Evolutionary conservation across 1,284 basidiomycete genomes (phyloP).

Genomic region (Exobasidium rhododendri): DNA sequence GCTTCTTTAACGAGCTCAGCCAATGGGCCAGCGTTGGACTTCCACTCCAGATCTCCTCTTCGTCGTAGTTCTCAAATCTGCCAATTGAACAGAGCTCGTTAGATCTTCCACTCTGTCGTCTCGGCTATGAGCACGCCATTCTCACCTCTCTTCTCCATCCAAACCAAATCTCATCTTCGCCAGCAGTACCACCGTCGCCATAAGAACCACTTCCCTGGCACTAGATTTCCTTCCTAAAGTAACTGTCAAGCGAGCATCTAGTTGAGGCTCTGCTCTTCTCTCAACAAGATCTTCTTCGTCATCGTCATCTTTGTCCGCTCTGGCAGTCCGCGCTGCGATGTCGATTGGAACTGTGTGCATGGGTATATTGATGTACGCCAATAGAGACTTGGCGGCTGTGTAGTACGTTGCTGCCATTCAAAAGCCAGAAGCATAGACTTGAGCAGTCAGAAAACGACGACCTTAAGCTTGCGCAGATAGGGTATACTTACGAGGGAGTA

Average conservation of each 20-base stretch:
- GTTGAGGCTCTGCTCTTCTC: slow-evolving; percentile 15
- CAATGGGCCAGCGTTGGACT: slow-evolving; percentile 1
- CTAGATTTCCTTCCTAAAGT: not conserved
- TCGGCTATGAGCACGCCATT: too few species aligned
- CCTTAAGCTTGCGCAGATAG: too few species aligned
- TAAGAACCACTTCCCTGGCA: slow-evolving; percentile 59
- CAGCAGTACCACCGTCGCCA: slow-evolving; percentile 58
- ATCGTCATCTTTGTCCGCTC: not conserved
- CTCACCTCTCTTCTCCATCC: slow-evolving; percentile 28
- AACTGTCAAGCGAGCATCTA: slow-evolving; percentile 8
- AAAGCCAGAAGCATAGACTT: too few species aligned
- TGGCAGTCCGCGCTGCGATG: slow-evolving; percentile 2
- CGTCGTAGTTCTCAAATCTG: not conserved
- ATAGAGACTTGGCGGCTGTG: slow-evolving; percentile 12
- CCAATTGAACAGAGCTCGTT: too few species aligned
- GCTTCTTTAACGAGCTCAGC: not conserved
- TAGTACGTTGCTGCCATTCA: slow-evolving; percentile 19
- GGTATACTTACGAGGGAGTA: slow-evolving; percentile 68
- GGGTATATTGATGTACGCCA: slow-evolving; percentile 1
- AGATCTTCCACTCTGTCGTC: not conserved
- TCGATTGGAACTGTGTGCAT: slow-evolving; percentile 1
- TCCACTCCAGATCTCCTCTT: not conserved
- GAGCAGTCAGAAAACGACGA: too few species aligned
- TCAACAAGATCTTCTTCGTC: not conserved
- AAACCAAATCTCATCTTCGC: slow-evolving; percentile 49